Evolutionary conservation across 257 asterid species (phyloP), one percentile per base, ranked within the genome.

Genomic region (Lavandula angustifolia): DNA sequence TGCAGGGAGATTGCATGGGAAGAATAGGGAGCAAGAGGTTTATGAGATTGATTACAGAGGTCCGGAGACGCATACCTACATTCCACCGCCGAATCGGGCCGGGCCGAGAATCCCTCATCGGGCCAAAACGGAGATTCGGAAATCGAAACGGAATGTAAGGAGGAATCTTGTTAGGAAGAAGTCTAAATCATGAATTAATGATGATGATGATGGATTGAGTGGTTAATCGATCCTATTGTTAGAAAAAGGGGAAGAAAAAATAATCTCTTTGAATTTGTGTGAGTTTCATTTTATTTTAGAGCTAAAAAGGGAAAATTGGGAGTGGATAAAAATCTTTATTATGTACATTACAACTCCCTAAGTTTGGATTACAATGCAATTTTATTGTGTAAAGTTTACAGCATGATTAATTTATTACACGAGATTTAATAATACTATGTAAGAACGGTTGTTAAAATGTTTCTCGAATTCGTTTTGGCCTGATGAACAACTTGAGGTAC

Each of bases 21-120:
- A 60, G 68, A 74, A 69, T 2, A 49, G 67, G 72, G 79, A 73
- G 22, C 60, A 82, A 9, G 80, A 68, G 9, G 16, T 78, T 6
- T 83, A 83, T 54, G 82, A 78, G 0, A 80, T 83, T 62, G 89
- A 80, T 55, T 83, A 78, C 61, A 73, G 80, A 75, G 85, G 88
- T 1, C 85, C 86, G 38, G 86, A 80, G 65, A 79, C 89, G n/a
- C 89, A 80, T 69, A 64, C 80, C 0, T 64, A 75, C 17, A 37
- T 57, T 40, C 81, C 86, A 29, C 82, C 86, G 41, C 86, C 86
- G 4, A 78, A 58, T 54, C 76, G 81, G 77, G 78, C 74, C 60
- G 75, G 67, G 59, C 84, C 77, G 33, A 64, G 46, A 6, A 50
- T 58, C 74, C 76, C 76, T 3, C 78, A 64, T 2, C 75, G 49